These are phyloP conservation scores for Fusarium nurragi DNA, from an alignment of 2,329 filamentous ascomycete genomes.

Conservation along the genomic window DNA sequence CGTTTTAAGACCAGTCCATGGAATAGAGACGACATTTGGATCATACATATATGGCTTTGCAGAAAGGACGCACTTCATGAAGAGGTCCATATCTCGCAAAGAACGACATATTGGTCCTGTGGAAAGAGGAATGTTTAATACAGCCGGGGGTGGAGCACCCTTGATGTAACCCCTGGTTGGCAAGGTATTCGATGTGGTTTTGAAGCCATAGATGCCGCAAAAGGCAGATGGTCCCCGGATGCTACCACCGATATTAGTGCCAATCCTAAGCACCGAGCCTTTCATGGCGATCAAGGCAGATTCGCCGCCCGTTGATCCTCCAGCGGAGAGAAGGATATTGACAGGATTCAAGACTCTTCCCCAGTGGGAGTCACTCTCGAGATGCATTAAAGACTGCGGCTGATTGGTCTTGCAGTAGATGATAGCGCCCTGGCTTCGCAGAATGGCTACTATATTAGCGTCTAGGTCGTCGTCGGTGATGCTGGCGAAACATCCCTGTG, in stretches of 20 bases:
- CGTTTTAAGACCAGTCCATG: constrained; percentile 44
- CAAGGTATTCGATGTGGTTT: constrained; percentile 7
- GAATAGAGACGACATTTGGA: constrained; percentile 44
- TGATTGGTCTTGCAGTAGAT: constrained; percentile 75
- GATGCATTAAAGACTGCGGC: constrained; percentile 59
- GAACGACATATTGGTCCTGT: constrained; percentile 39
- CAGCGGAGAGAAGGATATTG: constrained; percentile 67
- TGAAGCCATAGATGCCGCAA: constrained; percentile 25
- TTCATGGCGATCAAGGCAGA: constrained; percentile 49
- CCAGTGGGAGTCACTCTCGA: constrained; percentile 66
- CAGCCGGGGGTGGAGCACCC: constrained; percentile 43
- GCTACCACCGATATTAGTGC: constrained; percentile 17
- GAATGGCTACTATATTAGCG: constrained; percentile 59
- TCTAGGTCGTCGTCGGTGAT: constrained; percentile 24
- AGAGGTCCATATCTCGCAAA: constrained; percentile 39
- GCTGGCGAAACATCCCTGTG: constrained; percentile 18
- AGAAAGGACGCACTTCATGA: constrained; percentile 26
- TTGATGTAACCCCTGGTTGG: constrained; percentile 27
- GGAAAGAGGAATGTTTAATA: constrained; percentile 44
- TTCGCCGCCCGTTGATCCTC: constrained; percentile 69
- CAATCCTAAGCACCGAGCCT: constrained; percentile 29
- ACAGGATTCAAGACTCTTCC: constrained; percentile 69
- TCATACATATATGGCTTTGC: constrained; percentile 39
- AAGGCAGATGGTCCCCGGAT: constrained; percentile 21
- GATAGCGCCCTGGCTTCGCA: constrained; percentile 69